Conservation (phyloP, 2,329 filamentous ascomycete species). For the Blastomyces parvus region DNA sequence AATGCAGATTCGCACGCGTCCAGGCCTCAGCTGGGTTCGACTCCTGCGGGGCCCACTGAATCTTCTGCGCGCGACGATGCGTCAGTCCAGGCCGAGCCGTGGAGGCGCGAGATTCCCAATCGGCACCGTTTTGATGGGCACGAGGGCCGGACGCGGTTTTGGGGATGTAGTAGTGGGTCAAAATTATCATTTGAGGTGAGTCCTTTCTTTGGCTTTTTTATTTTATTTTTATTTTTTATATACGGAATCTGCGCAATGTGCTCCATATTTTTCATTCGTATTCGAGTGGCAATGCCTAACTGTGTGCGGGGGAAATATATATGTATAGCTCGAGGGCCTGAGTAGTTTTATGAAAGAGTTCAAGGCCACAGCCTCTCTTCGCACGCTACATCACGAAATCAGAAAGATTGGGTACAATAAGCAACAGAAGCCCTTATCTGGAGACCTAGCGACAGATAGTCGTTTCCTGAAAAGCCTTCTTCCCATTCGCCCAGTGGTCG, state of each 20-base stretch:
- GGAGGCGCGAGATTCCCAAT: slow-evolving; percentile 19
- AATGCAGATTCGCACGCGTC: not conserved
- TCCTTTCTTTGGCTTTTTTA: not conserved
- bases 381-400: slow-evolving; percentile 27
- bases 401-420: slow-evolving; percentile 22
- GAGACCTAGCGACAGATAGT: slow-evolving; percentile 23
- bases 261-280: not conserved
- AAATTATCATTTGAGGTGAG: slow-evolving; percentile 32
- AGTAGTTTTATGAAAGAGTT: slow-evolving; percentile 31
- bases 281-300: not conserved
- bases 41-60: not conserved
- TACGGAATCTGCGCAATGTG: not conserved
- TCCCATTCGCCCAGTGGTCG: slow-evolving; percentile 28
- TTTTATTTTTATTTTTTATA: not conserved
- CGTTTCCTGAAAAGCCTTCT: slow-evolving; percentile 26
- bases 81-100: not conserved
- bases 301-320: not conserved
- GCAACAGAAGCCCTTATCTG: slow-evolving; percentile 23
- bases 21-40: not conserved
- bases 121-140: slow-evolving; percentile 30
- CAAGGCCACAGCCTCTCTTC: slow-evolving; percentile 27
- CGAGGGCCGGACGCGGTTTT: slow-evolving; percentile 35
- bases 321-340: slow-evolving; percentile 31
- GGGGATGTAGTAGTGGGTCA: slow-evolving; percentile 32
- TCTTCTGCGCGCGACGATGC: not conserved